Percentiles rank a stretch among this genome's conserved stretches.
Evolutionary conservation across 371 early-diverging fungal genomes (phyloP).

Genomic region (Mortierella sp.): DNA sequence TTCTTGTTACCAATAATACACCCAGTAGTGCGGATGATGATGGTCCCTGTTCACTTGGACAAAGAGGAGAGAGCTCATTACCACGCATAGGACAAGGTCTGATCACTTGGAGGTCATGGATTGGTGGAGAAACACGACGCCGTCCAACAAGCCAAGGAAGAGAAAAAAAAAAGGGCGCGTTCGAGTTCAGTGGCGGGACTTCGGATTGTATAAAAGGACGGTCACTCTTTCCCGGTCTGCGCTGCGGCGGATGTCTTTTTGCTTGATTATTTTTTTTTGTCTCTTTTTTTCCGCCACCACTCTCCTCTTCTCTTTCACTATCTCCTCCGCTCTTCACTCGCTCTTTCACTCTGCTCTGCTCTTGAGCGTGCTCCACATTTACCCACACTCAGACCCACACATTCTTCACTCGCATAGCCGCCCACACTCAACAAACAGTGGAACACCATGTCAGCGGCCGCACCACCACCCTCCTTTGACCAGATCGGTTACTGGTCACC

Average conservation of each 20-base stretch:
- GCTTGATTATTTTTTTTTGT: background rate
- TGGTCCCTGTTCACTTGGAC: background rate
- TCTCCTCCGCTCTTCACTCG: background rate
- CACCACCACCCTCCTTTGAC: constrained; percentile 33
- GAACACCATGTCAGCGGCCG: constrained; percentile 26
- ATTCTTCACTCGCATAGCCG: background rate
- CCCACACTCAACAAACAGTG: background rate
- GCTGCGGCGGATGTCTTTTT: background rate
- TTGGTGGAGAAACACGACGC: too few species aligned
- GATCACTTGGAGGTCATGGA: too few species aligned
- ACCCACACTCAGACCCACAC: background rate
- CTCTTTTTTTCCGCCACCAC: background rate
- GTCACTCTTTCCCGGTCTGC: too few species aligned
- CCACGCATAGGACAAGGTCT: too few species aligned
- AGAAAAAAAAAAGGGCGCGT: background rate
- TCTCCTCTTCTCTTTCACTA: background rate
- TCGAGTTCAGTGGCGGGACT: too few species aligned
- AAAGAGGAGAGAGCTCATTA: background rate
- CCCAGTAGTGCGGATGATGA: background rate
- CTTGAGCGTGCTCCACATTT: too few species aligned
- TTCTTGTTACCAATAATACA: constrained; percentile 21
- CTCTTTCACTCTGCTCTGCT: background rate
- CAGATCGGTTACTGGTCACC: constrained; percentile 50
- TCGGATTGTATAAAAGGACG: background rate
- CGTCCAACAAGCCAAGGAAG: too few species aligned